phyloP scores from a whole-genome alignment of 2,329 filamentous ascomycete genomes.

The Exophiala dermatitidis region DNA sequence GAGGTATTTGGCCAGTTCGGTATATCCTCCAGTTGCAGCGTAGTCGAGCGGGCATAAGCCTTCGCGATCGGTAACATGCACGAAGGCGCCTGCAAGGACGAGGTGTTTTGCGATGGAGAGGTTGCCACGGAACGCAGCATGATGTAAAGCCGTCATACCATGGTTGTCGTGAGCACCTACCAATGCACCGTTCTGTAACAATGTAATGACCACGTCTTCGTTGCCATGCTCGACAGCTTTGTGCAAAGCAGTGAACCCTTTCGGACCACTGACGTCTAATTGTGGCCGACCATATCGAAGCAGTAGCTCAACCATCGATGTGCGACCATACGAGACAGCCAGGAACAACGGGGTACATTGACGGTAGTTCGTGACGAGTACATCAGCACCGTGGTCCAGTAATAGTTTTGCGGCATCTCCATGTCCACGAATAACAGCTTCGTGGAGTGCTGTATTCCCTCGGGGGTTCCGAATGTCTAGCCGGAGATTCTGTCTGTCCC shows the following conservation, averaged over 20 bases:
- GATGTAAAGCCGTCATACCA: constrained; percentile 21
- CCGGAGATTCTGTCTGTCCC: constrained; percentile 9
- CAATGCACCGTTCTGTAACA: constrained; percentile 27
- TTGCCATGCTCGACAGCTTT: constrained; percentile 27
- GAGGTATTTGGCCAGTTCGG: constrained; percentile 19
- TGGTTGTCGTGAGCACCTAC: constrained; percentile 22
- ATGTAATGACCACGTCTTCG: constrained; percentile 26
- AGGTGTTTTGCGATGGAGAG: constrained; percentile 16
- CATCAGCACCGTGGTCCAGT: constrained; percentile 18
- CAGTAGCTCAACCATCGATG: constrained; percentile 18
- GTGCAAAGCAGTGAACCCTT: constrained; percentile 27
- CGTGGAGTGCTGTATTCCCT: constrained; percentile 24
- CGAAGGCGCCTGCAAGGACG: constrained; percentile 16
- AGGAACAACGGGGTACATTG: constrained; percentile 23
- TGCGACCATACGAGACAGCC: constrained; percentile 20
- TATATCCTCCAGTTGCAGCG: constrained; percentile 24
- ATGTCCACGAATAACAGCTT: constrained; percentile 21
- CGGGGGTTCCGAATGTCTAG: constrained; percentile 29
- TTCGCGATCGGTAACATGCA: constrained; percentile 19
- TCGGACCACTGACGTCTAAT: constrained; percentile 16
- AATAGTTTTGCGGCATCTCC: constrained; percentile 19
- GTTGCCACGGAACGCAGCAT: constrained; percentile 22
- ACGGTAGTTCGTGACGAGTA: constrained; percentile 17
- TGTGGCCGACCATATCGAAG: constrained; percentile 19
- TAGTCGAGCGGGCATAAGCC: constrained; percentile 21